phyloP scores from a whole-genome alignment of 1,139 yeast genomes.

The Yamadazyma kanchanaburiensis region DNA sequence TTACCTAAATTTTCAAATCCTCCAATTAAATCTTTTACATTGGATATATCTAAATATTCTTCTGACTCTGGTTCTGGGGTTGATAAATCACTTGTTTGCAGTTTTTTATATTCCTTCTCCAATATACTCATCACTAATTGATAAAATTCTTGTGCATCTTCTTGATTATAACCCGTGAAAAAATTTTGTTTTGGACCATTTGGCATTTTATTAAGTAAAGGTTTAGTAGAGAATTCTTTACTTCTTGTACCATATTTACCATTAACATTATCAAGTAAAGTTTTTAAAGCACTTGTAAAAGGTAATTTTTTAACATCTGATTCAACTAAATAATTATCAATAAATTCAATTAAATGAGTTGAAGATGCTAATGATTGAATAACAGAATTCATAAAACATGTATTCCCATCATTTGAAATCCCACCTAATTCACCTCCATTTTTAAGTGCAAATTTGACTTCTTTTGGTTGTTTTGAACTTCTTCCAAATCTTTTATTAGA shows the following conservation, averaged over 20 bases:
- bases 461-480: conserved; percentile 18
- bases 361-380: conserved; percentile 82
- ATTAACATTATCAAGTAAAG: conserved; percentile 52
- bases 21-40: conserved; percentile 22
- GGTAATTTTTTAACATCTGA: conserved; percentile 25
- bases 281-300: conserved; percentile 53
- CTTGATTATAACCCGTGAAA: conserved; percentile 82
- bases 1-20: conserved; percentile 54
- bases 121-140: conserved; percentile 72
- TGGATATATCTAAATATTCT: conserved; percentile 22
- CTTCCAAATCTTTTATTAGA: conserved; percentile 9
- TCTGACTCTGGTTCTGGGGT: conserved; percentile 20
- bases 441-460: conserved; percentile 37
- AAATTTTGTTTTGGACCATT: conserved; percentile 77
- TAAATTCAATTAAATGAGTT: conserved; percentile 53
- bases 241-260: conserved; percentile 50
- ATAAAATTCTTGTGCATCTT: conserved; percentile 93
- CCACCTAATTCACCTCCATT: conserved; percentile 83
- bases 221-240: conserved; percentile 65
- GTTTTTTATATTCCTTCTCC: conserved; percentile 57
- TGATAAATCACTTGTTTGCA: conserved; percentile 3
- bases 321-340: conserved; percentile 42
- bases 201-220: conserved; percentile 66
- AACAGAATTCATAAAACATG: conserved; percentile 91
- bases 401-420: conserved; percentile 82